Evolutionary conservation across 164 flowering plant species (phyloP).

Genomic region (Platanus orientalis): DNA sequence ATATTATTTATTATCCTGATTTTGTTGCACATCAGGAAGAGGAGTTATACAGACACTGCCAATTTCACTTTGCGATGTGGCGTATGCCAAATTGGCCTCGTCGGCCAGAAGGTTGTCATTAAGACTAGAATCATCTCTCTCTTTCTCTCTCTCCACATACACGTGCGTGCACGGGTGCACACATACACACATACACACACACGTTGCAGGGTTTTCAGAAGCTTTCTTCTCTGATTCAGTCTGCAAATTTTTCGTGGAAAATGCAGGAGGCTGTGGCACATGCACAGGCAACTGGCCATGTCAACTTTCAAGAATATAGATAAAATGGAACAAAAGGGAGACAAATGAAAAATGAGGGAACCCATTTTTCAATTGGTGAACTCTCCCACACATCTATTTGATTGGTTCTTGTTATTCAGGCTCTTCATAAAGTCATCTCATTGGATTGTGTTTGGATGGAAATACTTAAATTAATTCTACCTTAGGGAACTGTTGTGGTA

Average conservation of each 20-base stretch:
- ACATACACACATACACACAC: too few relatives aligned
- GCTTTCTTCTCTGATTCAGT: background rate
- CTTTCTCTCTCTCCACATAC: background rate
- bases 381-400: background rate
- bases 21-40: constrained; percentile 43
- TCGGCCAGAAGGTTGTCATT: constrained; percentile 95
- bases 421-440: too few relatives aligned
- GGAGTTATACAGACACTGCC: constrained; percentile 78
- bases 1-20: background rate
- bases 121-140: background rate
- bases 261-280: constrained; percentile 92
- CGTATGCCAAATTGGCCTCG: constrained; percentile 87
- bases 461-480: too few relatives aligned
- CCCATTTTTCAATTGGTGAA: constrained; percentile 3
- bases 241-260: background rate
- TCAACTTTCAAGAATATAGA: constrained; percentile 82
- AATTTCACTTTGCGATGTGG: constrained; percentile 96
- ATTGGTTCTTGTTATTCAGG: too few relatives aligned
- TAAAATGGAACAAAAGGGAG: constrained; percentile 12
- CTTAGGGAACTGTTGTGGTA: too few relatives aligned
- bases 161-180: too few relatives aligned
- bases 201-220: background rate
- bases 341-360: constrained; percentile 2
- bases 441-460: too few relatives aligned
- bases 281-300: constrained; percentile 93